These are phyloP conservation scores for Mycena leptocephala DNA, from an alignment of 768 basidiomycete genomes.

Conservation along the genomic window DNA sequence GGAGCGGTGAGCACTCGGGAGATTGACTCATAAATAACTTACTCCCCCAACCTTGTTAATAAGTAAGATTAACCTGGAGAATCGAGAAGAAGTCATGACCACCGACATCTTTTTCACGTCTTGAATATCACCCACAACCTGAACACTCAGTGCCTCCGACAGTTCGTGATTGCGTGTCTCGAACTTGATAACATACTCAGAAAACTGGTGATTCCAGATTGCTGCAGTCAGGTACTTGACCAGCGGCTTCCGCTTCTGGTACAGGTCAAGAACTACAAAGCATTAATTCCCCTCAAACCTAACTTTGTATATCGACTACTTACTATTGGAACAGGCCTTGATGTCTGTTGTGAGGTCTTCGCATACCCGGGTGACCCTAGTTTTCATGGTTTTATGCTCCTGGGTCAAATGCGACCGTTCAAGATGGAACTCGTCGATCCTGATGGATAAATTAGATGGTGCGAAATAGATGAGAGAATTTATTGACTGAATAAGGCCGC, in stretches of 20 bases:
- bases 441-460: background rate
- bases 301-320: background rate
- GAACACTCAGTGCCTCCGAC: background rate
- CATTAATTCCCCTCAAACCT: background rate
- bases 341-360: too few relatives aligned
- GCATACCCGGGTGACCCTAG: background rate
- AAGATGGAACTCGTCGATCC: background rate
- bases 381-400: background rate
- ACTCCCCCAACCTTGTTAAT: background rate
- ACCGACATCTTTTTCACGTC: too few relatives aligned
- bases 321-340: too few relatives aligned
- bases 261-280: background rate
- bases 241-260: background rate
- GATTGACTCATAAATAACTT: too few relatives aligned
- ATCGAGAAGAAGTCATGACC: too few relatives aligned
- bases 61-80: too few relatives aligned
- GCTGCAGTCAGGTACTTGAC: background rate
- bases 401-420: background rate
- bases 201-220: background rate
- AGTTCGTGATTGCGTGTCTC: background rate
- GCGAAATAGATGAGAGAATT: background rate
- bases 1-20: too few relatives aligned
- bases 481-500: background rate
- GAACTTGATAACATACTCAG: background rate
- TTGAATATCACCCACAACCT: background rate